phyloP scores from a whole-genome alignment of 257 asterid species.

The Asclepias syriaca region DNA sequence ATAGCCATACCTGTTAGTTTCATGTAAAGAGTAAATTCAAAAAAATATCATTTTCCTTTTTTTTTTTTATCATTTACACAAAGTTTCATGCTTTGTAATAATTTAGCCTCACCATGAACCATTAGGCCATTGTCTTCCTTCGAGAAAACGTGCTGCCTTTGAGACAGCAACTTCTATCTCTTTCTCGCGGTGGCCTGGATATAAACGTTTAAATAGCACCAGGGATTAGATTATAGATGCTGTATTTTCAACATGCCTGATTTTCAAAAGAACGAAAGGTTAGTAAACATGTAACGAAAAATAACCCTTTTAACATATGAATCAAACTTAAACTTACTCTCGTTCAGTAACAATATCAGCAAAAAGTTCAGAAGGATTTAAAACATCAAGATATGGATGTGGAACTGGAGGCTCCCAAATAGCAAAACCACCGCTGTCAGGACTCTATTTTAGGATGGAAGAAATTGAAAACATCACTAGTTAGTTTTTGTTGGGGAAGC shows the following conservation, averaged over 20 bases:
- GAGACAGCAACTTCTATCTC: constrained; percentile 54
- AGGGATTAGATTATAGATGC: constrained; percentile 50
- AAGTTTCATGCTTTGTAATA: background rate
- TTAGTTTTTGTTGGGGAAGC: too few species aligned
- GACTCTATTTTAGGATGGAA: too few species aligned
- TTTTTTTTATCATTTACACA: too few species aligned
- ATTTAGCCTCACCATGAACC: constrained; percentile 60
- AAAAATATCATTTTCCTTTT: too few species aligned
- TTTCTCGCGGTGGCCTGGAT: constrained; percentile 60
- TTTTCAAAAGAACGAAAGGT: background rate
- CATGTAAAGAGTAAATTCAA: background rate
- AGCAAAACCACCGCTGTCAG: too few species aligned
- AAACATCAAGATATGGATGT: too few species aligned
- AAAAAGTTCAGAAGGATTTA: too few species aligned
- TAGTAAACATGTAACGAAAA: background rate
- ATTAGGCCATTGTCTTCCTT: constrained; percentile 52
- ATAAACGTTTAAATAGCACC: constrained; percentile 45
- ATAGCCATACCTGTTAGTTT: constrained; percentile 51
- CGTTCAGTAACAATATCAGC: too few species aligned
- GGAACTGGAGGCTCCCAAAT: too few species aligned
- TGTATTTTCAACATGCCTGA: constrained; percentile 62
- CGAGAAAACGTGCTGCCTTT: constrained; percentile 41
- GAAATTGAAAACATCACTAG: too few species aligned
- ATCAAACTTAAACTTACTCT: too few species aligned
- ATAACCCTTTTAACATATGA: background rate